Evolutionary conservation across 176 grass and related monocot species (phyloP).

Genomic region (Cenchrus americanus): DNA sequence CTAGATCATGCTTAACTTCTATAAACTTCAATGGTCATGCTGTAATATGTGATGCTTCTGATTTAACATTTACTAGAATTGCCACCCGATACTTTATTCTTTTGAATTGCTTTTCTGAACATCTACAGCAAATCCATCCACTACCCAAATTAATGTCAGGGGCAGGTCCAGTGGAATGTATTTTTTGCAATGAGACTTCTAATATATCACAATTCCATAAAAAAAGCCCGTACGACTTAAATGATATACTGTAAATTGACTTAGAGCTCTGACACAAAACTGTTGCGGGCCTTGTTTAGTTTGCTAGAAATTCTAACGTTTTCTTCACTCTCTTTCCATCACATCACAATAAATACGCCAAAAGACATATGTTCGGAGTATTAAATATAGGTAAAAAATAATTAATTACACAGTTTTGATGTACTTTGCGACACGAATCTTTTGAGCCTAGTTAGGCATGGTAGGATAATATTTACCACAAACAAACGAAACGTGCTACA

Average conservation of each 20-base stretch:
- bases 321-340: no score
- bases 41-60: conserved; percentile 32
- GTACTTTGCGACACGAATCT: no score
- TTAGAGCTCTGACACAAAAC: not conserved
- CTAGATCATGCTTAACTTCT: conserved; percentile 22
- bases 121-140: conserved; percentile 19
- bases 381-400: no score
- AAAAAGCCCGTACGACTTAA: not conserved
- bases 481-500: no score
- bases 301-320: no score
- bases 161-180: not conserved
- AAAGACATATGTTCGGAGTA: no score
- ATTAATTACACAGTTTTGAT: no score
- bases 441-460: no score
- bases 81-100: not conserved
- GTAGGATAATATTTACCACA: no score
- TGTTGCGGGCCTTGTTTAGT: no score
- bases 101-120: not conserved
- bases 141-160: not conserved
- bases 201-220: not conserved
- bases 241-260: not conserved
- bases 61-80: conserved; percentile 24
- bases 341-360: no score
- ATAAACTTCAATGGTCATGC: not conserved
- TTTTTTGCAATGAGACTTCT: not conserved